A percentile compares a stretch with the other conserved stretches of the same genome.
Conservation (phyloP, 352 stramenopile genomes). For the Phytophthora crassamura region DNA sequence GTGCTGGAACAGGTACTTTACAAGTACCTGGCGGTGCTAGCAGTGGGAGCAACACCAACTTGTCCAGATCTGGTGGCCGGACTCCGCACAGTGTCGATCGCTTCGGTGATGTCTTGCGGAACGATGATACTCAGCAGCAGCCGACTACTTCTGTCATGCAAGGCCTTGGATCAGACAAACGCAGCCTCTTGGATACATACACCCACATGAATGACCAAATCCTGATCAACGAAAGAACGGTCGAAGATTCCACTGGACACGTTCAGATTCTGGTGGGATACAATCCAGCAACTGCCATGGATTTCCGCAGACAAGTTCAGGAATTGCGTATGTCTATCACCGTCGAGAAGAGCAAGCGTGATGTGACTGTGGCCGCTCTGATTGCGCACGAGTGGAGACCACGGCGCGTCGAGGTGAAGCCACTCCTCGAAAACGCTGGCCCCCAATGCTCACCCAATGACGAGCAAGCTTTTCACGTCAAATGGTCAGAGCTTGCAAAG, state of each 20-base stretch:
- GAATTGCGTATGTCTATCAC: slow-evolving; percentile 45
- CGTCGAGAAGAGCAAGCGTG: slow-evolving; percentile 42
- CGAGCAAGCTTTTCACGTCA: slow-evolving; percentile 31
- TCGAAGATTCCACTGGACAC: slow-evolving; percentile 38
- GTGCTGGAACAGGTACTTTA: background rate
- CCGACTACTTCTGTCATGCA: slow-evolving; percentile 6
- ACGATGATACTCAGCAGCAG: slow-evolving; percentile 4
- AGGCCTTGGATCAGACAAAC: slow-evolving; percentile 16
- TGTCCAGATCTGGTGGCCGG: slow-evolving; percentile 1
- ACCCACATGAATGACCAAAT: slow-evolving; percentile 48
- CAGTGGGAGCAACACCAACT: background rate
- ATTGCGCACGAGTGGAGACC: slow-evolving; percentile 35
- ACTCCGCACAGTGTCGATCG: background rate
- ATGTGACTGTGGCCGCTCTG: slow-evolving; percentile 52
- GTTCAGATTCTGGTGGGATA: slow-evolving; percentile 28
- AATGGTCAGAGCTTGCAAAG: slow-evolving; percentile 24
- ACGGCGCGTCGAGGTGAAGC: slow-evolving; percentile 19
- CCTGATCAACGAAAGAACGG: slow-evolving; percentile 47
- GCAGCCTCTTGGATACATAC: slow-evolving; percentile 37
- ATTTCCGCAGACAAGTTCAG: slow-evolving; percentile 47
- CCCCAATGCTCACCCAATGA: slow-evolving; percentile 5
- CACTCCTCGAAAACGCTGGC: slow-evolving; percentile 15
- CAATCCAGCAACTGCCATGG: slow-evolving; percentile 32
- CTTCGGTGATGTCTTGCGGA: background rate
- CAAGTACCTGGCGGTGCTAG: background rate